Evolutionary conservation across 2,329 filamentous ascomycete genomes (phyloP), one percentile per base, ranked within the genome.

Genomic region (Colletotrichum lindemuthianum): DNA sequence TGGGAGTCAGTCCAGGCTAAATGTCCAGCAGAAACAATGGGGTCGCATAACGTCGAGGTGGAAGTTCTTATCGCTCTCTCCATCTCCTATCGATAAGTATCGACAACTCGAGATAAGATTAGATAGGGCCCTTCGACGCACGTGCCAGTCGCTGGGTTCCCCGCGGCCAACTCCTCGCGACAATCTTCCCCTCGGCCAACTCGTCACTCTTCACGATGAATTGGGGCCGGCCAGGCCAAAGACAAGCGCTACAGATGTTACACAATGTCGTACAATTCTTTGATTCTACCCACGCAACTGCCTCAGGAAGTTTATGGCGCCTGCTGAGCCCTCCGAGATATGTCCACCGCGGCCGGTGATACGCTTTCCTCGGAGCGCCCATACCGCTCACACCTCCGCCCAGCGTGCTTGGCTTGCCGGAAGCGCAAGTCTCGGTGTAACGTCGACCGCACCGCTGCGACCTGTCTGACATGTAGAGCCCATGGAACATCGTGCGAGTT

Each of bases 351-450:
- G 51, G 44, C 51, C 12, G 63, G 15, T 16, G 32, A 37, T 6
- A 5, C 52, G 11, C 51, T 65, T 51, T 24, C 63, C 58, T 66
- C 63, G 44, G 65, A 68, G 67, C 80, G 87, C 41, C 87, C 86
- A 2, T 89, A 89, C 71, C 79, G 87, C 64, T 89, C 86, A 7
- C 87, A 89, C 74, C 83, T 87, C 66, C 82, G 84, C 40, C 85
- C 86, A 49, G 87, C 87, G 4, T 89, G 87, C 74, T 76, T 86
- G 53, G 77, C 86, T 10, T 90, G 87, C 70, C 81, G 87, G 59
- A 83, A 83, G 65, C 82, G 87, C 65, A 89, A 89, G 72, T 87
- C 86, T 4, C 80, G 87, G 68, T 89, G 87, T 70, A 87, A 86
- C 15, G 82, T 86, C 39, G 86, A 88, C 69, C 74, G 83, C 8